Evolutionary conservation across 257 asterid genomes (phyloP).

Genomic region (Echium plantagineum): DNA sequence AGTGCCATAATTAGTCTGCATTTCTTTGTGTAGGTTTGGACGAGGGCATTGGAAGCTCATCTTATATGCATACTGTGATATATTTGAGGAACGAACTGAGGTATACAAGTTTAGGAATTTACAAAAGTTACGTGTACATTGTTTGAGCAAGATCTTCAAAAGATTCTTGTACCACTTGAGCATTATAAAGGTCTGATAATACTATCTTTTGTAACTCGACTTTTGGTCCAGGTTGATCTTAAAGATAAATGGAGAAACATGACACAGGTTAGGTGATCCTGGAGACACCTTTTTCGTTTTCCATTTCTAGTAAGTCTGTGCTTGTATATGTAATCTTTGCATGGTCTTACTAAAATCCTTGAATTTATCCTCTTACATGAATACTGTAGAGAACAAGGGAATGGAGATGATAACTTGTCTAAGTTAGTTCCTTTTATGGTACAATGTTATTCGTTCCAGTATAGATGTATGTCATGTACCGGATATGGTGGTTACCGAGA

Average conservation of each 20-base stretch:
- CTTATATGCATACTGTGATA: slow-evolving; percentile 20
- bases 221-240: slow-evolving; percentile 56
- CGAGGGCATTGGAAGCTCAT: slow-evolving; percentile 68
- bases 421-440: too few species aligned
- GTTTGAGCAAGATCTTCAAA: not conserved
- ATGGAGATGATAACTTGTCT: not conserved
- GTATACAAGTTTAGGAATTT: slow-evolving; percentile 32
- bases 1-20: not conserved
- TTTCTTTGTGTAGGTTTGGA: slow-evolving; percentile 40
- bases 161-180: not conserved
- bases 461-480: too few species aligned
- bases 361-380: not conserved
- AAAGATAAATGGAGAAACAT: slow-evolving; percentile 98
- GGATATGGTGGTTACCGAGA: too few species aligned
- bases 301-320: not conserved
- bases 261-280: slow-evolving; percentile 21
- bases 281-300: slow-evolving; percentile 15
- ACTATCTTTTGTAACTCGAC: not conserved
- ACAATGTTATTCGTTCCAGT: too few species aligned
- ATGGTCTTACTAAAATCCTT: not conserved
- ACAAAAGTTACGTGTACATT: not conserved
- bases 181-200: too few species aligned
- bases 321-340: slow-evolving; percentile 7
- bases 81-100: slow-evolving; percentile 65
- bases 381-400: not conserved